phyloP scores from a whole-genome alignment of 208 protist genomes.

The Leishmania turanica region DNA sequence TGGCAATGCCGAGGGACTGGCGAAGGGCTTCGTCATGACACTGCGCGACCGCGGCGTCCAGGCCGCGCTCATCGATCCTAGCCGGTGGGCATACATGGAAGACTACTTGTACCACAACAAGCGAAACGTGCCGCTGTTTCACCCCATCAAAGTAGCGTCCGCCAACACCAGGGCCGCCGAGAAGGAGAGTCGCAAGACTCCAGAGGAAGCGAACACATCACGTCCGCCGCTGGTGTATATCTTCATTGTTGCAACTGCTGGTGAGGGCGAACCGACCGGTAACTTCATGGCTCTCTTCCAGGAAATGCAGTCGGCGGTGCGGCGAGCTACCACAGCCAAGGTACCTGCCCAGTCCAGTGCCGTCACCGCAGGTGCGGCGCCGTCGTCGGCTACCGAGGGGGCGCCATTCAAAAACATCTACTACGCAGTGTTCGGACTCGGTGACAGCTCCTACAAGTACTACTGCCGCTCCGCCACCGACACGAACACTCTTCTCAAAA shows the following conservation, averaged over 20 bases:
- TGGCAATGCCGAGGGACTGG: slow-evolving; percentile 70
- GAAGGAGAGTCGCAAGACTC: not conserved
- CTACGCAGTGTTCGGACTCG: slow-evolving; percentile 94
- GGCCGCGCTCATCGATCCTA: slow-evolving; percentile 62
- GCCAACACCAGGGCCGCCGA: not conserved
- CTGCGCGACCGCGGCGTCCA: slow-evolving; percentile 58
- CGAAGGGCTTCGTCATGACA: slow-evolving; percentile 54
- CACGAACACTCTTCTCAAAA: slow-evolving; percentile 53
- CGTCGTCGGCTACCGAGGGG: not conserved
- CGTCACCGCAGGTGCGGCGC: not conserved
- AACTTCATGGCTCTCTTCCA: slow-evolving; percentile 64
- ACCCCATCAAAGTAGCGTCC: slow-evolving; percentile 2
- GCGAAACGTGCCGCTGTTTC: slow-evolving; percentile 23
- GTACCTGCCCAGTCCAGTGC: not conserved
- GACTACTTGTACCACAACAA: slow-evolving; percentile 35
- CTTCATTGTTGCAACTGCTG: slow-evolving; percentile 71
- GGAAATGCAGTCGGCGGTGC: slow-evolving; percentile 49
- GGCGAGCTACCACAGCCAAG: not conserved
- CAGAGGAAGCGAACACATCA: not conserved
- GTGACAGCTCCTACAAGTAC: slow-evolving; percentile 97
- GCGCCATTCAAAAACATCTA: slow-evolving; percentile 53
- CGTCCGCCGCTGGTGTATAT: slow-evolving; percentile 36
- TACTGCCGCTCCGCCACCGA: slow-evolving; percentile 77
- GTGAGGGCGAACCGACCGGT: slow-evolving; percentile 67
- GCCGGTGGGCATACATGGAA: slow-evolving; percentile 51